phyloP scores from a whole-genome alignment of 2,329 filamentous ascomycete species.

The Claviceps digitariae region DNA sequence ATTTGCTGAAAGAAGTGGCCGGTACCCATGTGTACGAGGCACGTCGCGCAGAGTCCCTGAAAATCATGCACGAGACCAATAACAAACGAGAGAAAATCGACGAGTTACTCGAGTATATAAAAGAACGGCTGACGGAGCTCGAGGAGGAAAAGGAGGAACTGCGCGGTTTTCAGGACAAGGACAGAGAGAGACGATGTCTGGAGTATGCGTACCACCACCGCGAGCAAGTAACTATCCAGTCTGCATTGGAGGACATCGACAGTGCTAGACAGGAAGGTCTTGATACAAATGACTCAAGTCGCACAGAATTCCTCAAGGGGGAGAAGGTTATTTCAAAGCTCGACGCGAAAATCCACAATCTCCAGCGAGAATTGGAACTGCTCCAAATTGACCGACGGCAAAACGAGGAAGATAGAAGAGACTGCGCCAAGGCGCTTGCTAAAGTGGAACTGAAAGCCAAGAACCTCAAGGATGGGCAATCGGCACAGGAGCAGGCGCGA shows the following conservation, averaged over 20 bases:
- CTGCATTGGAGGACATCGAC: conserved; percentile 71
- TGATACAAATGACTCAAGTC: conserved; percentile 71
- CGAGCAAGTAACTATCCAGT: conserved; percentile 68
- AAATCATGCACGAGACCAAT: conserved; percentile 94
- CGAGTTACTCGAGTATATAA: conserved; percentile 80
- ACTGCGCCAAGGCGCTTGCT: conserved; percentile 64
- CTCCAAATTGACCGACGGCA: conserved; percentile 74
- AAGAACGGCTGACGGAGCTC: conserved; percentile 73
- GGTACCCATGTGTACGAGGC: conserved; percentile 96
- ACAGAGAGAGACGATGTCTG: conserved; percentile 78
- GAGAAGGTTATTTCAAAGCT: conserved; percentile 68
- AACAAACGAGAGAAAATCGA: conserved; percentile 93
- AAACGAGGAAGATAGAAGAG: conserved; percentile 78
- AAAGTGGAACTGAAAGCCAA: conserved; percentile 80
- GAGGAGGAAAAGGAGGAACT: conserved; percentile 97
- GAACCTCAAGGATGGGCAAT: conserved; percentile 69
- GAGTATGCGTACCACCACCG: conserved; percentile 91
- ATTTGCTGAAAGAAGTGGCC: conserved; percentile 91
- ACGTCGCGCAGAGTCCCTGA: conserved; percentile 77
- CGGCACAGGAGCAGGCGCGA: conserved; percentile 59
- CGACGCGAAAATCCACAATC: conserved; percentile 64
- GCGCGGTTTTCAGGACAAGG: conserved; percentile 85
- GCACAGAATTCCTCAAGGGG: conserved; percentile 59
- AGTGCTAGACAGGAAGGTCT: conserved; percentile 67
- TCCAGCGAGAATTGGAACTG: conserved; percentile 73